Evolutionary conservation across 164 flowering plant species (phyloP), one percentile per base, ranked within the genome.

Genomic region (Piper betle): DNA sequence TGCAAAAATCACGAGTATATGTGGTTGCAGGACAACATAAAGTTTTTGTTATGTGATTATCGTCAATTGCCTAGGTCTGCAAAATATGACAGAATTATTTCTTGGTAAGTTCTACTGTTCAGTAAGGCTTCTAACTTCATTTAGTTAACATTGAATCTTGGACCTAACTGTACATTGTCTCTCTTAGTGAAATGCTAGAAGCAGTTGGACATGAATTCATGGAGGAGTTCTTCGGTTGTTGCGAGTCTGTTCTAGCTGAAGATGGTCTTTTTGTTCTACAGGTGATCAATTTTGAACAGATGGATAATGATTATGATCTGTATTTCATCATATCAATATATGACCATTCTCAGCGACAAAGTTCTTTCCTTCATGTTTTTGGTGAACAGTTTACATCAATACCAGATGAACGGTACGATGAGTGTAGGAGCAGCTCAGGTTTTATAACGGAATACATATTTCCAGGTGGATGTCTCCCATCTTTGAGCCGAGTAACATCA

Each of bases 371-470:
- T 46, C 3, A 10, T 46, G 11, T 46, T 46, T 46, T 10, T 0
- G 50, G 10, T 46, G 15, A 46, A 15, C 62, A 92, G 98, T 89
- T 89, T 79, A 83, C 79, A 72, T 87, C 93, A 6, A 86, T 89
- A 57, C 91, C 94, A 52, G 96, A 92, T 63, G 81, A 84, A 69
- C 74, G 88, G 18, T 89, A 92, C 55, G 81, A 92, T n/a, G 94
- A 87, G 67, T 80, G 85, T 72, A 71, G 96, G 65, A 80, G 66
- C 66, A 92, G 91, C 72, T 84, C 96, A n/a, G 94, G 81, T 75
- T 92, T 92, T 64, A 86, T 92, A 39, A 89, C 84, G 75, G 96
- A 92, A 64, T 92, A 92, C 39, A 92, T 92, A 52, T 92, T 92
- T 62, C 96, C 96, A 15, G 94, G 96, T 25, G 96, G 93, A 57